A percentile compares a stretch with the other conserved stretches of the same genome.
Conservation (phyloP, 2,329 filamentous ascomycete genomes). For the Geosmithia morbida region DNA sequence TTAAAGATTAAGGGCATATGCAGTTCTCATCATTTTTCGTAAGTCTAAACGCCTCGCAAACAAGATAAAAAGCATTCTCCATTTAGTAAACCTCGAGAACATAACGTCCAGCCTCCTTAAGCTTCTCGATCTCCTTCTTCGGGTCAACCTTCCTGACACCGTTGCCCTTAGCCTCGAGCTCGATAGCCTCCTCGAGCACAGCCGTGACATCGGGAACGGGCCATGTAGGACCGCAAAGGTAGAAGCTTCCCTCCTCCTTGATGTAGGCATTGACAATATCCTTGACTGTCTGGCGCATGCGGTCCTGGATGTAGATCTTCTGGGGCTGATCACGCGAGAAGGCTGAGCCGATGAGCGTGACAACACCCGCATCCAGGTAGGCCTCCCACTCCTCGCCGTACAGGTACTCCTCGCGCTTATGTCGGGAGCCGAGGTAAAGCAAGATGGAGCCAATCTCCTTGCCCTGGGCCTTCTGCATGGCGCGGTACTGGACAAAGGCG, state of each 20-base stretch:
- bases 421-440: slow-evolving; percentile 90
- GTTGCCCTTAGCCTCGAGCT: slow-evolving; percentile 51
- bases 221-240: slow-evolving; percentile 96
- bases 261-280: slow-evolving; percentile 82
- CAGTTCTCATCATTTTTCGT: not conserved
- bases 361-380: slow-evolving; percentile 87
- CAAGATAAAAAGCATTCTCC: not conserved
- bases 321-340: slow-evolving; percentile 94
- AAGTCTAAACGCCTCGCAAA: not conserved
- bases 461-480: slow-evolving; percentile 94
- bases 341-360: slow-evolving; percentile 82
- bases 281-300: slow-evolving; percentile 77
- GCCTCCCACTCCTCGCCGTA: slow-evolving; percentile 99
- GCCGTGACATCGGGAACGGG: slow-evolving; percentile 93
- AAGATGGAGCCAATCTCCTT: slow-evolving; percentile 89
- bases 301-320: slow-evolving; percentile 99
- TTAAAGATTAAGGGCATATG: not conserved
- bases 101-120: slow-evolving; percentile 91
- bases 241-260: slow-evolving; percentile 79
- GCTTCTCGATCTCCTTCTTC: slow-evolving; percentile 83
- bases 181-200: slow-evolving; percentile 86
- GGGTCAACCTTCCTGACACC: slow-evolving; percentile 67
- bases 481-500: slow-evolving; percentile 94
- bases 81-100: slow-evolving; percentile 88
- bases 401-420: slow-evolving; percentile 96